Evolutionary conservation across 805 yeast species (phyloP), one percentile per base, ranked within the genome.

Genomic region (Ogataea kodamae): DNA sequence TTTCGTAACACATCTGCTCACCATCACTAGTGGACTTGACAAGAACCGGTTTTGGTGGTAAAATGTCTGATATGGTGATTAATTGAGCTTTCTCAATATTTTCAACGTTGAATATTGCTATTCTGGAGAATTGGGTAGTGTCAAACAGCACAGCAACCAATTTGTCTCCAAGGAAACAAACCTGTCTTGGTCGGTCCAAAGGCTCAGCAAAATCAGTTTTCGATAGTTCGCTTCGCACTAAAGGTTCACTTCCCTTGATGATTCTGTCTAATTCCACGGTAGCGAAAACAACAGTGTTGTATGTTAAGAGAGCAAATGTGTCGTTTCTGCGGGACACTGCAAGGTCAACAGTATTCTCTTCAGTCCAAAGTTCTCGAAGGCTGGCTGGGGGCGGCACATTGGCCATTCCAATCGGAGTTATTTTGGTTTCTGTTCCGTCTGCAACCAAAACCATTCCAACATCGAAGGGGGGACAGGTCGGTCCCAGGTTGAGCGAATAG

Each of bases 301-400:
- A 66, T 1, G 81, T 69, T 22, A 82, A 57, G 0, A 76, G 69
- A 1, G 85, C 89, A 49, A 74, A 72, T 4, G 54, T 45, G 33
- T 70, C 73, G 55, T 82, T 86, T 8, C 75, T 64, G 31, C 69
- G 58, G 41, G 80, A 74, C 4, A 78, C 73, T 1, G 95, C 82
- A 25, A 75, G 72, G 49, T 82, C 86, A 13, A 68, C 55, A 6
- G 87, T 76, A 37, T 74, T 74, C 1, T 63, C 66, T 6, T 65
- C 67, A 9, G 77, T 62, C 7, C 70, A 74, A 31, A 86, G 58
- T 30, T 78, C 84, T 38, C 94, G 70, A 52, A 71, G 81, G 15
- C 85, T 72, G 54, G 86, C 76, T 25, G 99, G 99, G 1, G 99
- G 99, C 3, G 99, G 99, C 8, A 87, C 90, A 54, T 80, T 87